phyloP scores from a whole-genome alignment of 2,329 filamentous ascomycete genomes.

The Trichophyton benhamiae region DNA sequence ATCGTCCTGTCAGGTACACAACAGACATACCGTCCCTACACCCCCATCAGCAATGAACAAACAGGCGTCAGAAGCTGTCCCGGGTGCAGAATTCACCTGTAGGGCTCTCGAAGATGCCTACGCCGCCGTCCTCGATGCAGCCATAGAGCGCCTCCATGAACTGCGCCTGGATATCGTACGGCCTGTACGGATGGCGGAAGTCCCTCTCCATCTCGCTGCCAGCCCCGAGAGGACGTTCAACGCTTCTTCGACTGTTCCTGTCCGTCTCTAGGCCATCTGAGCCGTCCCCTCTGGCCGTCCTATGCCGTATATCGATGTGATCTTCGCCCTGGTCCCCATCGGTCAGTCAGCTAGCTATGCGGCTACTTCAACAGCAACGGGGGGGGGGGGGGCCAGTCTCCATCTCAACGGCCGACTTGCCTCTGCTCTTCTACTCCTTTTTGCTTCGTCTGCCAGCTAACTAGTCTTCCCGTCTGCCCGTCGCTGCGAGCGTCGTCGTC shows the following conservation, averaged over 20 bases:
- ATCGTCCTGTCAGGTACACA: constrained; percentile 4
- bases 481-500: neutral
- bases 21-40: constrained; percentile 6
- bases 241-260: constrained; percentile 22
- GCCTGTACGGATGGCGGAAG: constrained; percentile 78
- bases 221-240: neutral
- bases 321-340: neutral
- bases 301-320: neutral
- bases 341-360: neutral
- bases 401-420: neutral
- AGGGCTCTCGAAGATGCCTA: constrained; percentile 87
- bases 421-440: neutral
- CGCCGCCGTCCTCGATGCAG: constrained; percentile 64
- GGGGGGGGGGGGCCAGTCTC: neutral
- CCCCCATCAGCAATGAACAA: neutral
- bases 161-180: constrained; percentile 74
- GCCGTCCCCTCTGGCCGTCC: neutral
- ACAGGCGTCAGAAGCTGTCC: neutral
- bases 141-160: constrained; percentile 78
- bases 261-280: neutral
- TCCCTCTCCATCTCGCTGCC: constrained; percentile 29
- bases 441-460: neutral
- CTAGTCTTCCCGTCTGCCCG: neutral
- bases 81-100: constrained; percentile 44
- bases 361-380: neutral